Conservation (phyloP, 805 yeast genomes). For the Hyphopichia homilentoma region DNA sequence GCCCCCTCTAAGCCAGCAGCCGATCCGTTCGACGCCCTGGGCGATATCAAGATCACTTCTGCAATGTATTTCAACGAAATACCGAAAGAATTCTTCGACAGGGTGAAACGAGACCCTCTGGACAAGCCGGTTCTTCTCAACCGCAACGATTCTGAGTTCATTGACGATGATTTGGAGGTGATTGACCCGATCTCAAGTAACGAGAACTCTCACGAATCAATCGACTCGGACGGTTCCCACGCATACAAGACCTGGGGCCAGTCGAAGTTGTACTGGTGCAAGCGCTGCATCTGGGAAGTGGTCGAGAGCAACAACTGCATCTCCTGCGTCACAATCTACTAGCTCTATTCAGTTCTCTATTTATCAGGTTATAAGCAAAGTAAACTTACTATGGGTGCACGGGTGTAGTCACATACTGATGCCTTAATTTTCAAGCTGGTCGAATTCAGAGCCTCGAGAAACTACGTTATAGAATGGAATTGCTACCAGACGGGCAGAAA, state of each 20-base stretch:
- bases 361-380: no score
- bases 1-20: no score
- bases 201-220: conserved; percentile 5
- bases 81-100: conserved; percentile 17
- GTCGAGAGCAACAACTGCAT: conserved; percentile 33
- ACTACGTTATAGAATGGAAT: no score
- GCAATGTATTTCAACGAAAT: conserved; percentile 30
- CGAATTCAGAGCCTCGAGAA: background rate
- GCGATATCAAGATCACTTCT: conserved; percentile 17
- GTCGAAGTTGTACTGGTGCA: conserved; percentile 36
- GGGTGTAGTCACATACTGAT: background rate
- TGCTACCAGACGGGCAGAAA: conserved; percentile 52
- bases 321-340: conserved; percentile 36
- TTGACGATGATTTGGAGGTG: conserved; percentile 33
- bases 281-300: conserved; percentile 42
- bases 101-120: conserved; percentile 2
- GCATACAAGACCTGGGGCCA: conserved; percentile 38
- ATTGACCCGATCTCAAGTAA: conserved; percentile 15
- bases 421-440: background rate
- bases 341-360: conserved; percentile 2
- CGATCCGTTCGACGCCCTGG: background rate
- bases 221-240: conserved; percentile 8
- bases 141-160: conserved; percentile 37
- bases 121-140: conserved; percentile 31
- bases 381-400: no score